These are phyloP conservation scores for Spergularia marina DNA, from an alignment of 148 eudicot species.

Conservation along the genomic window DNA sequence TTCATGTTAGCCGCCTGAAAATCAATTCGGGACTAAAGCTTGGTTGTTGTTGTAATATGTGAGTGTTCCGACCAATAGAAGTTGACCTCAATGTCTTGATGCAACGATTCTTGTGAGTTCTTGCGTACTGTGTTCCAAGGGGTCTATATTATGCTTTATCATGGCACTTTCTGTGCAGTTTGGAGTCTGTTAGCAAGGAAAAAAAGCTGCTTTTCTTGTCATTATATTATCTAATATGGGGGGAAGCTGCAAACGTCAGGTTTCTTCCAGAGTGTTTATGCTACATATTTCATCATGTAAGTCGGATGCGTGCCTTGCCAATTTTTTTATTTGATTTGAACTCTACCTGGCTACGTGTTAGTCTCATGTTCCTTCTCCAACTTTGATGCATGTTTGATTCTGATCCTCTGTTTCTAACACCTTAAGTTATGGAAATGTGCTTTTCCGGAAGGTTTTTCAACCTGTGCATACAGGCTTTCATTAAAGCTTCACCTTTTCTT, in stretches of 20 bases:
- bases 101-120: neutral
- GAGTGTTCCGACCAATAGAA: neutral
- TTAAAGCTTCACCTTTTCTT: neutral
- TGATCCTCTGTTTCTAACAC: neutral
- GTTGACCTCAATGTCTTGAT: neutral
- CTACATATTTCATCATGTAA: constrained; percentile 98
- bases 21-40: no score
- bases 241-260: constrained; percentile 93
- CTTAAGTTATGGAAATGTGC: neutral
- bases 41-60: neutral
- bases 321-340: neutral
- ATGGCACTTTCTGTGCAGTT: constrained; percentile 46
- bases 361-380: neutral
- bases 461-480: neutral
- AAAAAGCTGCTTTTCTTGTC: constrained; percentile 73
- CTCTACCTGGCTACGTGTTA: neutral
- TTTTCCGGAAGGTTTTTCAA: neutral
- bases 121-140: neutral
- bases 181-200: constrained; percentile 80
- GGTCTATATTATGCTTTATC: constrained; percentile 6
- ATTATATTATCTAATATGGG: constrained; percentile 89
- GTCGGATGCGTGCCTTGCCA: constrained; percentile 17
- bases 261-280: constrained; percentile 99
- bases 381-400: neutral
- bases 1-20: no score